Base-by-base conservation (phyloP, 1,284 basidiomycete genomes). In the Microbotryum saponariae region DNA sequence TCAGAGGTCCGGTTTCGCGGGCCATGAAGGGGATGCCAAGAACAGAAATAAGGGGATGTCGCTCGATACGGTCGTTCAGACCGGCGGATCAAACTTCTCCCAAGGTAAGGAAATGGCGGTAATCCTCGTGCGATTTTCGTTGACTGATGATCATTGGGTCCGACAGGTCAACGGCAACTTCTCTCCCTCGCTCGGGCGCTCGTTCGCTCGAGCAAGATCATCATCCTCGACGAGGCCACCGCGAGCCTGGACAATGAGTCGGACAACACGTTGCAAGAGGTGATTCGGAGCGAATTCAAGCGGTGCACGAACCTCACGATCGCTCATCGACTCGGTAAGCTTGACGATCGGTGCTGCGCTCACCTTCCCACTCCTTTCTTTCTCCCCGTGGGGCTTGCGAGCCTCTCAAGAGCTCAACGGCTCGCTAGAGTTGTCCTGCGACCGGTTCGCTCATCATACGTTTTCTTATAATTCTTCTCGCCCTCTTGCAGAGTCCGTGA, bases 161-260 rank as follows among this genome's bases (percentile, higher is more conserved):
- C 14, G 5, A 66, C 73, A 20, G 73, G 74, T 44, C 75, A 76
- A 56, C 66, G 75, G 18, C 75, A 74, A 47, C 71, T 76, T 16
- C 69, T 76, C 12, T 74, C 73, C 5, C 69, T 76, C 0, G 75
- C 75, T 10, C 51, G 75, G 20, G 75, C 75, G 4, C 58, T 76
- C 21, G 74, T 76, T 6, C 68, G 67, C 12, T 46, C 51, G 31
- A 54, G 52, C 21, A 54, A 51, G 31, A 48, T 69, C 45, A 33
- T 69, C 37, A 64, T 66, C 25, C 78, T 23, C 51, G 47, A 37
- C 47, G 21, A 47, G n/a, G 61, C 63, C 56, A 58, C 67, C 2
- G 65, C 67, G 0, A 60, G 56, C 4, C 54, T 70, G 42, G 69
- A 70, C 54, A 59, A 65, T 46, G 63, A 67, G 33, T 63, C 66